Conservation (phyloP, 257 asterid genomes). For the Marsdenia floribunda region DNA sequence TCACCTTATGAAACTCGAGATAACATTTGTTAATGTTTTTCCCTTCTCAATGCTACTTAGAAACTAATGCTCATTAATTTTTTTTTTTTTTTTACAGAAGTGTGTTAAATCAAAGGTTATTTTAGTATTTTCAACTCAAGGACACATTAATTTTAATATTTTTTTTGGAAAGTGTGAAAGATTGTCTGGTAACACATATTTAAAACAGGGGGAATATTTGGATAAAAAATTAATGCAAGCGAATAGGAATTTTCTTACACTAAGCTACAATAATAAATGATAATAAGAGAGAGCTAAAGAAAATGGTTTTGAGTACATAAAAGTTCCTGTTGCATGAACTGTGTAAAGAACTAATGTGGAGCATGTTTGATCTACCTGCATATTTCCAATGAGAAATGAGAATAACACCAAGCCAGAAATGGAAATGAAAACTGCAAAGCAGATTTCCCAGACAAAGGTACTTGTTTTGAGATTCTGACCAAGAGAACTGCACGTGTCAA, state of each 20-base stretch:
- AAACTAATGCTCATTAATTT: too few relatives aligned
- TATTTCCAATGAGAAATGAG: constrained; percentile 91
- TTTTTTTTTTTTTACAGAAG: too few relatives aligned
- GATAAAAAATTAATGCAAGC: not conserved
- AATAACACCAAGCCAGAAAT: constrained; percentile 92
- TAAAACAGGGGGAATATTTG: not conserved
- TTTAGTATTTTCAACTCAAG: too few relatives aligned
- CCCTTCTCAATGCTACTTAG: too few relatives aligned
- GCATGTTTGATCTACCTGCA: constrained; percentile 64
- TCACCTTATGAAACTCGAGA: too few relatives aligned
- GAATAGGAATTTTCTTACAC: not conserved
- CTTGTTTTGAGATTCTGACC: constrained; percentile 98
- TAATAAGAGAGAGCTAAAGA: not conserved
- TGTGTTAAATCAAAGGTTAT: too few relatives aligned
- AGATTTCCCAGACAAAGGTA: constrained; percentile 85
- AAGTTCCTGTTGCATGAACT: not conserved
- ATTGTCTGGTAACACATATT: too few relatives aligned
- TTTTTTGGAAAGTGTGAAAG: too few relatives aligned
- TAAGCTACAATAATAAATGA: not conserved
- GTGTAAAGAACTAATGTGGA: not conserved
- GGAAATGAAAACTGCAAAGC: constrained; percentile 92
- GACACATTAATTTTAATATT: too few relatives aligned
- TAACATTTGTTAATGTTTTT: too few relatives aligned
- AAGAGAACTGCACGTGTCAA: constrained; percentile 63
- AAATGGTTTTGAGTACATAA: not conserved